A percentile compares a stretch with the other conserved stretches of the same genome.
Conservation (phyloP, 2,329 filamentous ascomycete genomes). For the Aureobasidium sp. region DNA sequence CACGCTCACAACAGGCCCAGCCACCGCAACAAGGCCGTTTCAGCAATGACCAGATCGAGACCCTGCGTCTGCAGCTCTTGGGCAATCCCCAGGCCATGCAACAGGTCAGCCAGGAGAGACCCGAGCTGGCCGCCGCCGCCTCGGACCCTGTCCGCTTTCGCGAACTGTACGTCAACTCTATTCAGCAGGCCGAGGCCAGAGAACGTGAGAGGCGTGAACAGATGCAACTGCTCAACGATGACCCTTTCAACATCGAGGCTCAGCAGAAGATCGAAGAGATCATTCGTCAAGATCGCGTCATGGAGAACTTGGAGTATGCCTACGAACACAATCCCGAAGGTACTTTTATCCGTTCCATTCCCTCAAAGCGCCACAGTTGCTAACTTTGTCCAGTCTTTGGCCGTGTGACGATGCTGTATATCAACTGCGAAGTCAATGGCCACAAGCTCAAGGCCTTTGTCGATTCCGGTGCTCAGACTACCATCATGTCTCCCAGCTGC, state of each 20-base stretch:
- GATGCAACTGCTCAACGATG: conserved; percentile 78
- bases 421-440: conserved; percentile 90
- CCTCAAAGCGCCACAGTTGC: not conserved
- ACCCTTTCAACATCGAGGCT: conserved; percentile 88
- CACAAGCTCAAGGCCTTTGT: conserved; percentile 91
- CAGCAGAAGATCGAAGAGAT: conserved; percentile 93
- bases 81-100: conserved; percentile 65
- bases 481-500: conserved; percentile 94
- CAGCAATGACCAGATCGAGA: conserved; percentile 54
- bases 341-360: conserved; percentile 29
- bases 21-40: conserved; percentile 12
- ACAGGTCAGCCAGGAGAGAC: conserved; percentile 62
- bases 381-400: conserved; percentile 65
- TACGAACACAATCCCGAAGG: conserved; percentile 97
- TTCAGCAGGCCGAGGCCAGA: conserved; percentile 60
- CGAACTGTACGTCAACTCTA: conserved; percentile 58
- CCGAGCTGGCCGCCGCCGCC: conserved; percentile 66
- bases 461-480: conserved; percentile 93
- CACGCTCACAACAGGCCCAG: conserved; percentile 23
- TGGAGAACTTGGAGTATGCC: conserved; percentile 91
- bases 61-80: conserved; percentile 71
- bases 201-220: conserved; percentile 71
- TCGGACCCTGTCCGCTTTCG: conserved; percentile 70
- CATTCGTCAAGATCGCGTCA: conserved; percentile 87
- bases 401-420: conserved; percentile 90